These are phyloP conservation scores for Saccharomyces paradoxus DNA, from an alignment of 805 yeast genomes.

Conservation along the genomic window DNA sequence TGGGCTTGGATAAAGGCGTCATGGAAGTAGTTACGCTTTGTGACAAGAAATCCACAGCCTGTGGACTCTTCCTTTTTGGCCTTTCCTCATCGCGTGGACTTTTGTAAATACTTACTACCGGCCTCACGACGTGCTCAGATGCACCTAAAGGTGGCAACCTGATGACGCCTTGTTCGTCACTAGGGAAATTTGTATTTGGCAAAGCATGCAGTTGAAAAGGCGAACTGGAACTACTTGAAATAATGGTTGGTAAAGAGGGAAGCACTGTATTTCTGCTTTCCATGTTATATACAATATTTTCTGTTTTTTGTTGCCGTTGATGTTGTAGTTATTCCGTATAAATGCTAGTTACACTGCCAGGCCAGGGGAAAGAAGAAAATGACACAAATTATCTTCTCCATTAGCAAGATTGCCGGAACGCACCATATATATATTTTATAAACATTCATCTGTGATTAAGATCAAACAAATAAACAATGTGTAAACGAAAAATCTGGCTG, in stretches of 20 bases:
- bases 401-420: neutral
- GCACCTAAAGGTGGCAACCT: conserved; percentile 24
- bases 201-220: neutral
- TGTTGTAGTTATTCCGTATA: neutral
- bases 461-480: neutral
- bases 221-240: neutral
- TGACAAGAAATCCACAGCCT: neutral
- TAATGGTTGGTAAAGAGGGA: neutral
- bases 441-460: neutral
- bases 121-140: conserved; percentile 13
- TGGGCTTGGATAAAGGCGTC: neutral
- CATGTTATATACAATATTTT: neutral
- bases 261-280: neutral
- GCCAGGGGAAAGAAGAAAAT: neutral
- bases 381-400: neutral
- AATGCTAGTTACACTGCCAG: neutral
- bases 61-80: neutral
- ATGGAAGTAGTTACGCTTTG: neutral
- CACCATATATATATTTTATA: neutral
- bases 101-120: conserved; percentile 16
- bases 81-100: neutral
- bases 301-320: neutral
- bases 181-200: conserved; percentile 14
- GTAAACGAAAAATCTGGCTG: neutral
- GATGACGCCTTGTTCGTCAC: conserved; percentile 23